phyloP scores from a whole-genome alignment of 192 early-diverging fungal species.

The Linnemannia exigua region DNA sequence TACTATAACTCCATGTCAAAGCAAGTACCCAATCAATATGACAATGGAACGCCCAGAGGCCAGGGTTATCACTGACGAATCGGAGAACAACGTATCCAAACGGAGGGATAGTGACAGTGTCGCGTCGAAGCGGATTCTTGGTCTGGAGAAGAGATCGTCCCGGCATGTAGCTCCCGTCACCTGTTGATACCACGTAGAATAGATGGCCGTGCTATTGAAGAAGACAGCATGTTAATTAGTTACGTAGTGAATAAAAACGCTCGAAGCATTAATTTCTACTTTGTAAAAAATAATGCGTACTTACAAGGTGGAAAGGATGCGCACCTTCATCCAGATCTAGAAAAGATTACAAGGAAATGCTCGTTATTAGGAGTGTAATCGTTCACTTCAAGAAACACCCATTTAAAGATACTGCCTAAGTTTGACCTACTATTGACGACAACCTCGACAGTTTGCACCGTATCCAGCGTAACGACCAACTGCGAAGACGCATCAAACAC shows the following conservation, averaged over 20 bases:
- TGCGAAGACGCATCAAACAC: conserved; percentile 11
- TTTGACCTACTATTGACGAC: conserved; percentile 42
- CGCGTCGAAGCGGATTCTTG: conserved; percentile 39
- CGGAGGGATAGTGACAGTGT: conserved; percentile 27
- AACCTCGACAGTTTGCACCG: conserved; percentile 29
- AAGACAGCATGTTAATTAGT: not conserved
- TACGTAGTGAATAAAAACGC: not conserved
- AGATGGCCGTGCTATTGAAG: conserved; percentile 47
- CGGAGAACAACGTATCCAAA: conserved; percentile 17
- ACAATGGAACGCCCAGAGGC: conserved; percentile 59
- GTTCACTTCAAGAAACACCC: too few relatives aligned
- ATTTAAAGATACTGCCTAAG: not conserved
- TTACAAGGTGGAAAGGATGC: conserved; percentile 55
- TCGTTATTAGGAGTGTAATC: too few relatives aligned
- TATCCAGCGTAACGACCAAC: conserved; percentile 11
- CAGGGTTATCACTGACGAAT: conserved; percentile 50
- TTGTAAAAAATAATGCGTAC: not conserved
- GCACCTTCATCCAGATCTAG: conserved; percentile 21
- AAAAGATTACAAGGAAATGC: not conserved
- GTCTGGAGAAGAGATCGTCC: conserved; percentile 2
- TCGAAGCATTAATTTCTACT: not conserved
- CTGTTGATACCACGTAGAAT: conserved; percentile 46
- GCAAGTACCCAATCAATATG: conserved; percentile 50
- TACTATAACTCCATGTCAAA: too few relatives aligned
- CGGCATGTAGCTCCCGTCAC: conserved; percentile 22